A percentile compares a stretch with the other conserved stretches of the same genome.
phyloP scores from a whole-genome alignment of 768 basidiomycete species.

The Podaxis sp. region DNA sequence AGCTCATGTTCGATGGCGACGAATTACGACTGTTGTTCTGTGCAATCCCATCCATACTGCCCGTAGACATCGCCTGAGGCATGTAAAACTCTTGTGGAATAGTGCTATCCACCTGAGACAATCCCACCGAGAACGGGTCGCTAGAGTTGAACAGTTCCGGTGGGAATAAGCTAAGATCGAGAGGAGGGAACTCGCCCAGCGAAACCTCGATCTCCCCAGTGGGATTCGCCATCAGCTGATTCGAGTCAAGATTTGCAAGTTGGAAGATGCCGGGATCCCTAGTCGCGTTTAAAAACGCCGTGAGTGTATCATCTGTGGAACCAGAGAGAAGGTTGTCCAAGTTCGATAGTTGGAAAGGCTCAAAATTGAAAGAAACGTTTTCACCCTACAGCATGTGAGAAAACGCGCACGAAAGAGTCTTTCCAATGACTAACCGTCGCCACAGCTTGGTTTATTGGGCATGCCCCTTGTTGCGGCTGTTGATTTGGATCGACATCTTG shows the following conservation, averaged over 20 bases:
- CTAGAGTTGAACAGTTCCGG: slow-evolving; percentile 1
- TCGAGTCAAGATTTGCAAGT: slow-evolving; percentile 26
- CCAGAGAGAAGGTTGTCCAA: slow-evolving; percentile 9
- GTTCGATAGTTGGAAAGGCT: slow-evolving; percentile 10
- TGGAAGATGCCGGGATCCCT: slow-evolving; percentile 31
- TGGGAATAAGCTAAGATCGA: slow-evolving; percentile 9
- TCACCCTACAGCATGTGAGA: slow-evolving; percentile 12
- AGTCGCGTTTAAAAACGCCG: slow-evolving; percentile 26
- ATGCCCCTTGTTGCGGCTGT: background rate
- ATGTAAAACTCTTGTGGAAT: background rate
- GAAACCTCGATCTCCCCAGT: slow-evolving; percentile 33
- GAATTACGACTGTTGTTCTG: background rate
- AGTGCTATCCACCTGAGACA: background rate
- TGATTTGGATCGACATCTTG: background rate
- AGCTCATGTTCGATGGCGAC: background rate
- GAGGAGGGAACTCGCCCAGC: slow-evolving; percentile 19
- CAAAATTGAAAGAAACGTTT: slow-evolving; percentile 19
- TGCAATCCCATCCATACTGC: background rate
- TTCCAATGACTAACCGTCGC: background rate
- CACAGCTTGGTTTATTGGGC: background rate
- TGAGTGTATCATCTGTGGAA: slow-evolving; percentile 20
- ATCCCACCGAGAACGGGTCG: background rate
- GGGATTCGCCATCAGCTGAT: slow-evolving; percentile 27
- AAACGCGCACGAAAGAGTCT: background rate
- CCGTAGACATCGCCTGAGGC: background rate